A percentile compares a stretch with the other conserved stretches of the same genome.
These are phyloP conservation scores for Scedosporium aurantiacum DNA, from an alignment of 2,329 filamentous ascomycete species.

Conservation along the genomic window DNA sequence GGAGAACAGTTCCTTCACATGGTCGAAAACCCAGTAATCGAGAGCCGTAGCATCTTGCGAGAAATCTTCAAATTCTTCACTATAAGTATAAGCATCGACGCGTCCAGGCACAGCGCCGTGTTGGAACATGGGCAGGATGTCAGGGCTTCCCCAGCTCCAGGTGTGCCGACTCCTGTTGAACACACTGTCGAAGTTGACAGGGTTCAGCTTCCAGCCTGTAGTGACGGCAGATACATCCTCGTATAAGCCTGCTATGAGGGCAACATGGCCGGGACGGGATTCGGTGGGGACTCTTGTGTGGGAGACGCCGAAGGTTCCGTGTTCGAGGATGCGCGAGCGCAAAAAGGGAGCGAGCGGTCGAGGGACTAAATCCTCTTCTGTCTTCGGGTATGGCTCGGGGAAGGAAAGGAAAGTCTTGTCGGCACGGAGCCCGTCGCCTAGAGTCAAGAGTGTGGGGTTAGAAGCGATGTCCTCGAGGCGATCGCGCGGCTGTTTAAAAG, in stretches of 20 bases:
- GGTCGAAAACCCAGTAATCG: slow-evolving; percentile 93
- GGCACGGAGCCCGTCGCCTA: slow-evolving; percentile 83
- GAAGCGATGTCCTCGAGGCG: not conserved
- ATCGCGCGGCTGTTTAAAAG: not conserved
- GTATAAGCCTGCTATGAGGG: slow-evolving; percentile 89
- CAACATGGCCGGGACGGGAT: slow-evolving; percentile 91
- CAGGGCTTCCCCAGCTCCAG: slow-evolving; percentile 98
- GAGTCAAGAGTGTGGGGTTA: not conserved
- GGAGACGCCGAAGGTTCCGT: slow-evolving; percentile 93
- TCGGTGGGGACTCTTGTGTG: slow-evolving; percentile 96
- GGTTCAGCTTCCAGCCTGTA: slow-evolving; percentile 97
- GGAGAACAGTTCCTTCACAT: slow-evolving; percentile 76
- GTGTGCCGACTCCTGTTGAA: slow-evolving; percentile 96
- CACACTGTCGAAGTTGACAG: slow-evolving; percentile 95
- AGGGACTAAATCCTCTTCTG: slow-evolving; percentile 54
- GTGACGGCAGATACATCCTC: slow-evolving; percentile 96
- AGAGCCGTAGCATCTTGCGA: slow-evolving; percentile 69
- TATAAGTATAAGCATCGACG: slow-evolving; percentile 80
- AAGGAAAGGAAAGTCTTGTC: slow-evolving; percentile 96
- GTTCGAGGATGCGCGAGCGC: slow-evolving; percentile 73
- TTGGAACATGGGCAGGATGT: slow-evolving; percentile 96
- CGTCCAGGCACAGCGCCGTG: slow-evolving; percentile 78
- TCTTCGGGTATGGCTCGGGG: slow-evolving; percentile 68
- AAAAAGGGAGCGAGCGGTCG: slow-evolving; percentile 83
- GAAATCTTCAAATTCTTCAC: slow-evolving; percentile 79